Evolutionary conservation across 768 basidiomycete species (phyloP).

Genomic region (Leccinum barrowsii): DNA sequence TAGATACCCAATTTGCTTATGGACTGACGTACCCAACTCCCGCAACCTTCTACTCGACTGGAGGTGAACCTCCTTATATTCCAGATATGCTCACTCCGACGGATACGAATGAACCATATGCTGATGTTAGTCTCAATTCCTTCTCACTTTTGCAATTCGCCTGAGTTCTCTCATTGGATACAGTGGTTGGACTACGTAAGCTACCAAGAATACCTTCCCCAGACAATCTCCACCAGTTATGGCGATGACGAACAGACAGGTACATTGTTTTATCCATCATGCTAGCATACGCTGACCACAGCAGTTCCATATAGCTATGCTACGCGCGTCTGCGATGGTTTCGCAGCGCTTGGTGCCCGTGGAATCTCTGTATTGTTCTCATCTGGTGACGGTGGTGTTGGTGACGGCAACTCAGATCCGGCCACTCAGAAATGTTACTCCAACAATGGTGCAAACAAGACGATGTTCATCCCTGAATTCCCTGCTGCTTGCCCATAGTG

Average conservation of each 20-base stretch:
- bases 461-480: slow-evolving; percentile 56
- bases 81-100: slow-evolving; percentile 42
- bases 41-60: slow-evolving; percentile 58
- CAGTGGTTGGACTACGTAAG: slow-evolving; percentile 66
- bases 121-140: slow-evolving; percentile 30
- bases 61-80: slow-evolving; percentile 58
- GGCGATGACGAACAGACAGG: slow-evolving; percentile 71
- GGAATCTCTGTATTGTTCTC: slow-evolving; percentile 64
- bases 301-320: slow-evolving; percentile 57
- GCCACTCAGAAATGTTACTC: slow-evolving; percentile 50
- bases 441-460: slow-evolving; percentile 54
- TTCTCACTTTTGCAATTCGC: background rate
- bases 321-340: slow-evolving; percentile 51
- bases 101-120: slow-evolving; percentile 50
- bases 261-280: slow-evolving; percentile 15
- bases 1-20: slow-evolving; percentile 66
- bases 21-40: slow-evolving; percentile 63
- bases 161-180: slow-evolving; percentile 8
- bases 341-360: slow-evolving; percentile 65
- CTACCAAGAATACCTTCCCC: slow-evolving; percentile 42
- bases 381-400: slow-evolving; percentile 71
- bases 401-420: slow-evolving; percentile 55
- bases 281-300: background rate
- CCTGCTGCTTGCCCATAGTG: slow-evolving; percentile 61
- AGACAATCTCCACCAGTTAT: slow-evolving; percentile 70